Base-by-base conservation (phyloP, 1,284 basidiomycete genomes). In the Ustilago esculenta region DNA sequence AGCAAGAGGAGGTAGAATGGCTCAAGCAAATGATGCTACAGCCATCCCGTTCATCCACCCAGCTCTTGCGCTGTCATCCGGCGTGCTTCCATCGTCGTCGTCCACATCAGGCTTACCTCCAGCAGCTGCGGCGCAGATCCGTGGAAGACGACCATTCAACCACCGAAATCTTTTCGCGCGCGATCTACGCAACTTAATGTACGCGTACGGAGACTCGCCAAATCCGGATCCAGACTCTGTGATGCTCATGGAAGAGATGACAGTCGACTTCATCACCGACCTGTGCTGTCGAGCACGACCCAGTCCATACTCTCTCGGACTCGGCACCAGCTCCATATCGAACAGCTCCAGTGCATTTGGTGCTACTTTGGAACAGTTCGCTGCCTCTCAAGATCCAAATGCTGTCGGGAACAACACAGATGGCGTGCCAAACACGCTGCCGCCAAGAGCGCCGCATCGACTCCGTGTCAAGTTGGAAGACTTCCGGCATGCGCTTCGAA, bases 171-270 rank as follows among this genome's bases (percentile, higher is more conserved):
- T 77, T 1, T 77, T 76, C 39, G 52, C 70, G 23, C 67, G 73
- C 18, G 75, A 77, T 15, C 33, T 95, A 57, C 88, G 90, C 66
- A 90, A 87, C 56, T 85, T 95, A 49, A 94, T 95, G 92, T 95
- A 93, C 77, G 92, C 91, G n/a, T 96, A 94, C 80, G 93, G 93
- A 17, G 93, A 96, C 79, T 91, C 92, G 77, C 87, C 90, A 17
- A 90, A 92, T 70, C 91, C 92, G 1, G 88, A 90, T 8, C 89
- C 87, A 41, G 93, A 95, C 72, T 90, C 90, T 0, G 90, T 94
- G 25, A 89, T 88, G 74, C 90, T 96, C 25, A 91, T 96, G 89
- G 93, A 96, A 81, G 93, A 95, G 80, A 93, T 96, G 66, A 84
- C 94, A 35, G 88, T 94, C 40, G 92, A 94, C 80, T 94, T 92